A percentile compares a stretch with the other conserved stretches of the same genome.
Conservation (phyloP, 192 early-diverging fungal genomes). For the Jimgerdemannia flammicorona region DNA sequence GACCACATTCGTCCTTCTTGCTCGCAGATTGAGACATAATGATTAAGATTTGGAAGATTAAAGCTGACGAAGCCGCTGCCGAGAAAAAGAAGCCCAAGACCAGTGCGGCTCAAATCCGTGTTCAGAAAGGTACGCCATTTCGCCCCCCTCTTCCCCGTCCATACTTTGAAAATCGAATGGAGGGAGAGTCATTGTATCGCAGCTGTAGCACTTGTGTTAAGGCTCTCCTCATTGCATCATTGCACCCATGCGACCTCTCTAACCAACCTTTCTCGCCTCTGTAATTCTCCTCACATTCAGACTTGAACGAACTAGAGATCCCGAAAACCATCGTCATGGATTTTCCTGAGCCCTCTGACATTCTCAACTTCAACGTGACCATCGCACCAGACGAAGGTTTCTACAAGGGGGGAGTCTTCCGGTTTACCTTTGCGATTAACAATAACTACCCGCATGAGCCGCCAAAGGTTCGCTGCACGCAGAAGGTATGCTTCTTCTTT, state of each 20-base stretch:
- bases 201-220: background rate
- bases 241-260: background rate
- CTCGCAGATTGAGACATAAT: constrained; percentile 27
- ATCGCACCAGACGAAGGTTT: constrained; percentile 90
- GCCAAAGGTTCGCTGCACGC: constrained; percentile 86
- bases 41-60: constrained; percentile 90
- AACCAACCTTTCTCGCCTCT: background rate
- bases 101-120: constrained; percentile 82
- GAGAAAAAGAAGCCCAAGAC: constrained; percentile 77
- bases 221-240: background rate
- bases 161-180: too few species aligned
- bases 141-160: background rate
- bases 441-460: constrained; percentile 93
- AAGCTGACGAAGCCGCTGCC: constrained; percentile 69
- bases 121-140: constrained; percentile 81
- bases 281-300: constrained; percentile 32
- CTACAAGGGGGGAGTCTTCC: constrained; percentile 81
- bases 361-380: constrained; percentile 77
- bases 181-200: too few species aligned
- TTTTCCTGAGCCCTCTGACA: constrained; percentile 74
- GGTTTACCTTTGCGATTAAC: constrained; percentile 78
- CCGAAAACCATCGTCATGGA: constrained; percentile 70
- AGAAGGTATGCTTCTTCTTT: constrained; percentile 56
- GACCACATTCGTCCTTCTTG: background rate
- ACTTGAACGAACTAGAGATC: constrained; percentile 79